Conservation (phyloP, 148 eudicot species). For the Spergularia marina region DNA sequence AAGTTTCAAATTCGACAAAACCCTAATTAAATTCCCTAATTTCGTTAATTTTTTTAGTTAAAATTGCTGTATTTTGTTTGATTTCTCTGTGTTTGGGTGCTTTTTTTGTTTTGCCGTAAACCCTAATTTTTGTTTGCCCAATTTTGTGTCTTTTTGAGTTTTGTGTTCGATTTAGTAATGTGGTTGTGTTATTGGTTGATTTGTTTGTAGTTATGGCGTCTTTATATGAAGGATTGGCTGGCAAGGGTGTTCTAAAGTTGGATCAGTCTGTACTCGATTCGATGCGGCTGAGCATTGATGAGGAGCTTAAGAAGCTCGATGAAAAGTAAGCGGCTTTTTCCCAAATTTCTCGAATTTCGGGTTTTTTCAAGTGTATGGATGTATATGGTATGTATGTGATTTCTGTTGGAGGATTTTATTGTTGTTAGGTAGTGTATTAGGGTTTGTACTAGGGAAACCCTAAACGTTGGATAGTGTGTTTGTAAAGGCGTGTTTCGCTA, state of each 20-base stretch:
- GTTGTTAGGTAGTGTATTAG: neutral
- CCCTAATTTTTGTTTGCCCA: slow-evolving; percentile 12
- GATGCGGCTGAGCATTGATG: slow-evolving; percentile 68
- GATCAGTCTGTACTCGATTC: slow-evolving; percentile 63
- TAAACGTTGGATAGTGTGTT: no score
- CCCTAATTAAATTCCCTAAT: neutral
- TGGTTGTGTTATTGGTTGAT: neutral
- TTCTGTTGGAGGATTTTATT: neutral
- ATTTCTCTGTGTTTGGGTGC: no score
- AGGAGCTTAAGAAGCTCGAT: slow-evolving; percentile 79
- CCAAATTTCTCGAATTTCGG: neutral
- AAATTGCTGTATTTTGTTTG: neutral
- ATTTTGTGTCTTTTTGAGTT: neutral
- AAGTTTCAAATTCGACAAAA: slow-evolving; percentile 14
- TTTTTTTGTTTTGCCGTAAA: neutral
- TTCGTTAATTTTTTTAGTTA: no score
- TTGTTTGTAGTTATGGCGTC: slow-evolving; percentile 67
- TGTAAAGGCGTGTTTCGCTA: neutral
- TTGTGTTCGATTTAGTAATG: neutral
- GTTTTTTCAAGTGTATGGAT: neutral
- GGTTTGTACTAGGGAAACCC: neutral
- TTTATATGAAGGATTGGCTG: slow-evolving; percentile 67
- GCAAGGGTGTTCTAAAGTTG: slow-evolving; percentile 45
- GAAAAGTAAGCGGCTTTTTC: slow-evolving; percentile 60
- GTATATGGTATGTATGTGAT: neutral